Evolutionary conservation across 2,329 filamentous ascomycete species (phyloP), one percentile per base, ranked within the genome.

Genomic region (Trichoderma oligosporum): DNA sequence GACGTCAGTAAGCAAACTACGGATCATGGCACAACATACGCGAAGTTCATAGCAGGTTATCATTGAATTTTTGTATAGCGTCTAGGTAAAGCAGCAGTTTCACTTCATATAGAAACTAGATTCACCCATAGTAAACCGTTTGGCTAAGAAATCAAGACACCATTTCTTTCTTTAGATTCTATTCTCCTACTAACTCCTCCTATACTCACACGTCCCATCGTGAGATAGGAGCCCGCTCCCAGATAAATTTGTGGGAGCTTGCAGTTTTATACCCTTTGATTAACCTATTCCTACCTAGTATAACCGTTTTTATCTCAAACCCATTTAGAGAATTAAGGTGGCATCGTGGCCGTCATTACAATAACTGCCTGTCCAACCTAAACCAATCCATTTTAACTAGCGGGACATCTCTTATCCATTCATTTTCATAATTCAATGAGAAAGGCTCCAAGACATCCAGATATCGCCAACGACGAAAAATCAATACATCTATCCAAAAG

Each of bases 261-360:
- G 42, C 41, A 46, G 12, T 38, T 46, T 38, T 22, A 55, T 46
- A 49, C 36, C 54, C 45, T 57, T n/a, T 49, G 45, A 57, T 36
- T 57, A 36, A 27, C 41, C 31, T 29, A 46, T 38, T 14, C 33
- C 16, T 54, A n/a, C 48, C 48, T 44, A 46, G 36, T n/a, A 42
- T 47, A 45, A 48, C 55, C 48, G 22, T 58, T 42, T n/a, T 58
- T 47, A 38, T 20, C 41, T 41, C 41, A 52, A 36, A 53, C 16
- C 59, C 57, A 42, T 57, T 47, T 36, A 57, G 49, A 52, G 42
- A 54, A 53, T 44, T 35, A 41, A 47, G 41, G 48, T 54, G 35
- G 29, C 41, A 36, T 54, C 48, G 33, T 58, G 48, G 54, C 47
- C n/a, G 48, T 58, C 56, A 58, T 58, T 29, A 54, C 6, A 53